A percentile compares a stretch with the other conserved stretches of the same genome.
Conservation (phyloP, 1,139 yeast species). For the Lodderomyces metapsilosis region DNA sequence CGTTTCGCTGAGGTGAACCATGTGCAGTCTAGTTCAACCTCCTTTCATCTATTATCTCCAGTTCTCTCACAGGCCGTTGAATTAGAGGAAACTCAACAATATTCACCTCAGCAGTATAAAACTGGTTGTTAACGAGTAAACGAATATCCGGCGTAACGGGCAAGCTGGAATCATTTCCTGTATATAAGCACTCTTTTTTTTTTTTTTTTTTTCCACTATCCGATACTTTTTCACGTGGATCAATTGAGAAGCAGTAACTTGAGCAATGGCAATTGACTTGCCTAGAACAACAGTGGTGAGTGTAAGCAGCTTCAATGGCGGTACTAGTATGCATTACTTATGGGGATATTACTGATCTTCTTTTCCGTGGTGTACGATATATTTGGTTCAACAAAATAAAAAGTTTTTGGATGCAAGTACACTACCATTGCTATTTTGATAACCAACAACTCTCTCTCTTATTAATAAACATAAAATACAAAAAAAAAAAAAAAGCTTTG, state of each 20-base stretch:
- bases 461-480: not conserved
- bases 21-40: not conserved
- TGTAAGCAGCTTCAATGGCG: too few relatives aligned
- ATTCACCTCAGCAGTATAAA: too few relatives aligned
- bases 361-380: too few relatives aligned
- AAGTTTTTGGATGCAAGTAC: not conserved
- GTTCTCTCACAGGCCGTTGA: too few relatives aligned
- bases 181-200: not conserved
- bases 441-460: too few relatives aligned
- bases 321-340: too few relatives aligned
- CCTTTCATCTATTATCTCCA: not conserved
- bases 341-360: too few relatives aligned
- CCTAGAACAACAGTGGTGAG: too few relatives aligned
- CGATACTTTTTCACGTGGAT: not conserved
- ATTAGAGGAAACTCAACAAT: too few relatives aligned
- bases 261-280: not conserved
- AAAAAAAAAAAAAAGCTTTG: too few relatives aligned
- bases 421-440: not conserved
- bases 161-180: not conserved
- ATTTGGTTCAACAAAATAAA: not conserved
- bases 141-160: constrained; percentile 1
- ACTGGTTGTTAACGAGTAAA: not conserved
- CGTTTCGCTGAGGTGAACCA: not conserved
- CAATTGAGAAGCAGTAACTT: not conserved
- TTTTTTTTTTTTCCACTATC: not conserved